These are phyloP conservation scores for Pyrus hybrid DNA, from an alignment of 331 rosid genomes.

Conservation along the genomic window DNA sequence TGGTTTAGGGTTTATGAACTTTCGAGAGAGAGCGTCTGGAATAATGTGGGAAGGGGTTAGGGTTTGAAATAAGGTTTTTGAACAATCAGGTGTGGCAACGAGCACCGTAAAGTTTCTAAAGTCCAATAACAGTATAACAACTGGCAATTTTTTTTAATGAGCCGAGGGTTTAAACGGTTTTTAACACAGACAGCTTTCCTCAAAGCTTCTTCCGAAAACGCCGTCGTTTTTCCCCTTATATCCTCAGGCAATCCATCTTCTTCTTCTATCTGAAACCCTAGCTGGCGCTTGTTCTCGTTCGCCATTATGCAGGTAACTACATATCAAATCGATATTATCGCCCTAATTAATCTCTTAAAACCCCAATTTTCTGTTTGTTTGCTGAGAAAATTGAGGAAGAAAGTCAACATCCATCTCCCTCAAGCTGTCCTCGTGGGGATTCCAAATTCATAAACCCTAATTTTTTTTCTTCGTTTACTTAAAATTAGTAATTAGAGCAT, in stretches of 20 bases:
- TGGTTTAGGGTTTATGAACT: background rate
- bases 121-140: too few relatives aligned
- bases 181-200: too few relatives aligned
- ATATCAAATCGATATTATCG: background rate
- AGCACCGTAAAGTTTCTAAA: background rate
- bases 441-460: background rate
- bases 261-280: too few relatives aligned
- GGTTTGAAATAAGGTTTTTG: background rate
- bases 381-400: background rate
- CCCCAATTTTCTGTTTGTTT: background rate
- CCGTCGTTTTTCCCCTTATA: too few relatives aligned
- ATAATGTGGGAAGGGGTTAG: background rate
- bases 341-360: background rate
- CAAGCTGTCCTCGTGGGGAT: background rate
- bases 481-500: background rate
- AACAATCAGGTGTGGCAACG: background rate
- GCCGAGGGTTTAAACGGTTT: too few relatives aligned
- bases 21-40: background rate
- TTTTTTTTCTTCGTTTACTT: background rate
- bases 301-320: conserved; percentile 19
- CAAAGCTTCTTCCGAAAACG: too few relatives aligned
- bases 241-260: too few relatives aligned
- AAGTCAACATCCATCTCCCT: background rate
- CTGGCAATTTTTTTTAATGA: too few relatives aligned
- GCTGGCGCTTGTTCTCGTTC: background rate